A percentile compares a stretch with the other conserved stretches of the same genome.
These are phyloP conservation scores for Macaranga tanarius DNA, from an alignment of 441 rosid genomes.

Conservation along the genomic window DNA sequence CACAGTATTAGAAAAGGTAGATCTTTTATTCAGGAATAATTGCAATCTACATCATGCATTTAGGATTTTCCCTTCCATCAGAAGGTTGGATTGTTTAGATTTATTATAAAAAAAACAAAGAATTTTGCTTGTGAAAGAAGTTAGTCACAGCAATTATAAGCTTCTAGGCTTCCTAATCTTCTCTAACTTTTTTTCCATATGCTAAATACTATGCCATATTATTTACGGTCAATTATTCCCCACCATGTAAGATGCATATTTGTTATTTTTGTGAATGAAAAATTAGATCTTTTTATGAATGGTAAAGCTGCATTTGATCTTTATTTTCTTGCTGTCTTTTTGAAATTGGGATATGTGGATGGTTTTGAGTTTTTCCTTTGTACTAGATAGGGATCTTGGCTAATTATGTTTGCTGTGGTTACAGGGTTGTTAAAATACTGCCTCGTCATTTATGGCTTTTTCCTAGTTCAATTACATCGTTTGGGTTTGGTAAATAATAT, in stretches of 20 bases:
- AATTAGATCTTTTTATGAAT: neutral
- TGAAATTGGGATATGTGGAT: neutral
- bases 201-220: neutral
- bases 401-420: neutral
- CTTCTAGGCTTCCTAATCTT: neutral
- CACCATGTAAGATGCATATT: neutral
- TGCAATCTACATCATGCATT: conserved; percentile 3
- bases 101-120: neutral
- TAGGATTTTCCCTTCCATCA: conserved; percentile 1
- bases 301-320: neutral
- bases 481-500: neutral
- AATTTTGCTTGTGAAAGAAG: neutral
- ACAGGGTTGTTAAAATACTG: neutral
- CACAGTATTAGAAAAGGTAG: conserved; percentile 73
- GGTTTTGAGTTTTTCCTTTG: neutral
- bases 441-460: neutral
- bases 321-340: too few species aligned
- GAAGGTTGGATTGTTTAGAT: neutral
- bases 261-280: neutral
- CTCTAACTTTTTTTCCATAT: neutral
- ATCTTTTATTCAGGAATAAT: conserved; percentile 9
- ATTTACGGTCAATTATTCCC: neutral
- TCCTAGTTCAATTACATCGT: neutral
- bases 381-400: neutral
- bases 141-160: neutral